Percentiles rank a stretch among this genome's conserved stretches.
Evolutionary conservation across 2,329 filamentous ascomycete species (phyloP).

Genomic region (Fusarium sp.): DNA sequence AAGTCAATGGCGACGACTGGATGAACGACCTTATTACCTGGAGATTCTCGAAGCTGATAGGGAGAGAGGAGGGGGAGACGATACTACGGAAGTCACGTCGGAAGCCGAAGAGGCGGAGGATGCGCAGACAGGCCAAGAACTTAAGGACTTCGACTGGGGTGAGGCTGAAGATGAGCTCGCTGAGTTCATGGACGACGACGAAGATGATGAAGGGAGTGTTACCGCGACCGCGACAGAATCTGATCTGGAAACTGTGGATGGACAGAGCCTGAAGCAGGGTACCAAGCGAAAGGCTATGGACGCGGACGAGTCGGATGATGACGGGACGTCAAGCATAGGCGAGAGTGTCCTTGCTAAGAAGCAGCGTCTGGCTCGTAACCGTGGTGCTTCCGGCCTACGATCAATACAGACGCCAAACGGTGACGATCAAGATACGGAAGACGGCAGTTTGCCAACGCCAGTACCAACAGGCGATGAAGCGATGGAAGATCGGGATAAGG

Average conservation of each 20-base stretch:
- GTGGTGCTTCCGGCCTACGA: constrained; percentile 63
- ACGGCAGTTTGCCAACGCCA: constrained; percentile 59
- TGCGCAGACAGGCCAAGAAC: constrained; percentile 57
- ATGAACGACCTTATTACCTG: constrained; percentile 84
- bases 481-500: constrained; percentile 52
- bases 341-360: constrained; percentile 66
- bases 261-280: constrained; percentile 49
- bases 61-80: constrained; percentile 53
- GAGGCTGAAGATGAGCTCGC: constrained; percentile 79
- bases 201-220: constrained; percentile 59
- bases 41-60: constrained; percentile 80
- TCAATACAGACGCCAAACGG: constrained; percentile 61
- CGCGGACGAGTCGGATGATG: constrained; percentile 54
- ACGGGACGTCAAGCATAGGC: constrained; percentile 49
- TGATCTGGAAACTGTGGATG: constrained; percentile 51
- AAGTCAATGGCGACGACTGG: constrained; percentile 84
- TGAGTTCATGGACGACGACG: constrained; percentile 76
- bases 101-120: constrained; percentile 52
- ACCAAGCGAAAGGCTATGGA: constrained; percentile 54
- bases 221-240: constrained; percentile 44
- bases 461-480: constrained; percentile 55
- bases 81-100: constrained; percentile 51
- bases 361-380: constrained; percentile 62
- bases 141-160: constrained; percentile 73
- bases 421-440: constrained; percentile 52